Base-by-base conservation (phyloP, 1,284 basidiomycete species). In the Leccinum griseonigrum region DNA sequence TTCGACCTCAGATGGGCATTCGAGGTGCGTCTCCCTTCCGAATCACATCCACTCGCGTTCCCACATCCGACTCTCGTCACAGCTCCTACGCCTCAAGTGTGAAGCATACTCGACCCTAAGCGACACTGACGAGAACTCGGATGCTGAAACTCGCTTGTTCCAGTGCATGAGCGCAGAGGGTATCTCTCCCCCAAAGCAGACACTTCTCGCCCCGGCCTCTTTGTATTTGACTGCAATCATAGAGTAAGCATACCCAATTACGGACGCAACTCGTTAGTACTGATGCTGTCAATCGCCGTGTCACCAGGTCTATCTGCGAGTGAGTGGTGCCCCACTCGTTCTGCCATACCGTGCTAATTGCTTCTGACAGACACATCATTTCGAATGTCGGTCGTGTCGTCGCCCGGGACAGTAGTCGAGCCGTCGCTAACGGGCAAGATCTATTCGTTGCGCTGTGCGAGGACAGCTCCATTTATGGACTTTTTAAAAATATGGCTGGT, bases 211-310 rank as follows among this genome's bases (percentile, higher is more conserved):
- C 13, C 92, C 93, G 3, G 91, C 94, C 28, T 89, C 91, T 16
- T 74, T 96, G 53, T 97, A 95, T 81, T 80, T 95, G 59, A 95
- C 94, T 11, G 94, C 94, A n/a, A 91, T 96, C 64, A 79, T 96
- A 50, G 94, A 97, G 94, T 95, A 73, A 78, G 92, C 85, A 32
- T 62, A 56, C 48, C 61, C 65, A 52, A 58, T 65, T 52, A 55
- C 58, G 58, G 60, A 60, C 46, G 11, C 46, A 18, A 22, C 8
- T 46, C 48, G 9, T n/a, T 68, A 22, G 22, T 62, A 54, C 69
- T 64, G 64, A 71, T 58, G 63, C 60, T 67, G 66, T 64, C 69
- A 69, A 43, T 14, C 51, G 43, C 59, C 13, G 36, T 56, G 68
- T 60, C 61, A 65, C 54, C 71, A 93, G 91, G 76, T 85, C 89